These are phyloP conservation scores for Phyllostachys edulis DNA, from an alignment of 176 grass and related monocot genomes.

Conservation along the genomic window DNA sequence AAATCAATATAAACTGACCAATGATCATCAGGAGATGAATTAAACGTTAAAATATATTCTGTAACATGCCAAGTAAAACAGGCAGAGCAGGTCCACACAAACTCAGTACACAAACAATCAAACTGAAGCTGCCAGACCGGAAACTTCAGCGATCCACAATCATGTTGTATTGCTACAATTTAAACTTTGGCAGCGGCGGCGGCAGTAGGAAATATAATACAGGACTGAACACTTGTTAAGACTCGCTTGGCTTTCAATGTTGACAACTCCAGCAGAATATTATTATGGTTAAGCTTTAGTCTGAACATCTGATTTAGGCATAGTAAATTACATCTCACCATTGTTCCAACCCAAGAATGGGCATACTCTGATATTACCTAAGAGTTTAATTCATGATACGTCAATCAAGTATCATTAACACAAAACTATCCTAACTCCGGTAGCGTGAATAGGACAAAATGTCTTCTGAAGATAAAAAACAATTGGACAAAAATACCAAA, in stretches of 20 bases:
- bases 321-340: neutral
- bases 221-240: neutral
- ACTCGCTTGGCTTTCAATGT: neutral
- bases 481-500: neutral
- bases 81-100: neutral
- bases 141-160: neutral
- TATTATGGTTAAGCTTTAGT: neutral
- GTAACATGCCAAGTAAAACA: neutral
- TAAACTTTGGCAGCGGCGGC: no score
- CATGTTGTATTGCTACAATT: conserved; percentile 1
- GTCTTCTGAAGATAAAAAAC: neutral
- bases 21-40: neutral
- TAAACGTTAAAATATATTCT: neutral
- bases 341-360: neutral
- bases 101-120: neutral
- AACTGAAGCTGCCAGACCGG: neutral
- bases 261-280: conserved; percentile 4
- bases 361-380: conserved; percentile 31
- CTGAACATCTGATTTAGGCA: neutral
- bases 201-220: neutral
- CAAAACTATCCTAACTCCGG: neutral
- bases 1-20: neutral
- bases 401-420: neutral
- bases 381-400: neutral
- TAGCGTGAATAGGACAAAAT: conserved; percentile 3